Conservation (phyloP, 805 yeast species). For the Brettanomyces bruxellensis region DNA sequence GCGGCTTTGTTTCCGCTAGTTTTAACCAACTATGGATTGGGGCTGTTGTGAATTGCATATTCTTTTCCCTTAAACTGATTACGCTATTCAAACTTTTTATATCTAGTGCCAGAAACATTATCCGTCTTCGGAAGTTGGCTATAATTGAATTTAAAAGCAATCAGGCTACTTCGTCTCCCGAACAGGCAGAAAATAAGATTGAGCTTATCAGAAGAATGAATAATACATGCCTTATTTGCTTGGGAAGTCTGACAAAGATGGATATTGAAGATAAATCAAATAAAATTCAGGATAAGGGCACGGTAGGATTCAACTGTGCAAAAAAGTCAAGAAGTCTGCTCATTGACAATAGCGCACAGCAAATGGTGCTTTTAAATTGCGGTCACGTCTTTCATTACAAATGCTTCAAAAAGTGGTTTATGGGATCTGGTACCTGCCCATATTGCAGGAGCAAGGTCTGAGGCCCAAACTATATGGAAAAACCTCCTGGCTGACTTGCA, state of each 20-base stretch:
- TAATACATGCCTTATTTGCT: constrained; percentile 13
- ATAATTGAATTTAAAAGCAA: constrained; percentile 3
- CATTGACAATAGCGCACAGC: not conserved
- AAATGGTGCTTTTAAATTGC: constrained; percentile 7
- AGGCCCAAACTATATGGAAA: too few species aligned
- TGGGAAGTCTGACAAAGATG: constrained; percentile 5
- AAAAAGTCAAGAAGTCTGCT: not conserved
- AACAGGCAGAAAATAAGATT: constrained; percentile 1
- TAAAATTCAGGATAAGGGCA: too few species aligned
- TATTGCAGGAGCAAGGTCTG: constrained; percentile 7
- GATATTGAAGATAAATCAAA: not conserved
- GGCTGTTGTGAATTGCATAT: constrained; percentile 7
- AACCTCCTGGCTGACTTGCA: too few species aligned
- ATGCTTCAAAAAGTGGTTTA: constrained; percentile 14
- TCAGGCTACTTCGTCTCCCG: not conserved
- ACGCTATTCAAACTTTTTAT: constrained; percentile 8
- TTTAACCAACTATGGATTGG: constrained; percentile 8
- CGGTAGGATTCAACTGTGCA: too few species aligned
- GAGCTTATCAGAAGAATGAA: constrained; percentile 1
- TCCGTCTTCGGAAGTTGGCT: constrained; percentile 11
- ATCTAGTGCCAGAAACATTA: constrained; percentile 7
- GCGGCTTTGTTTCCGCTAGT: constrained; percentile 1
- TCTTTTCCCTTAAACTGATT: constrained; percentile 9
- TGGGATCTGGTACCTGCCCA: constrained; percentile 9
- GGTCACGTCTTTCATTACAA: constrained; percentile 11